A percentile compares a stretch with the other conserved stretches of the same genome.
Conservation (phyloP, 805 yeast genomes). For the Yarrowia sp. region DNA sequence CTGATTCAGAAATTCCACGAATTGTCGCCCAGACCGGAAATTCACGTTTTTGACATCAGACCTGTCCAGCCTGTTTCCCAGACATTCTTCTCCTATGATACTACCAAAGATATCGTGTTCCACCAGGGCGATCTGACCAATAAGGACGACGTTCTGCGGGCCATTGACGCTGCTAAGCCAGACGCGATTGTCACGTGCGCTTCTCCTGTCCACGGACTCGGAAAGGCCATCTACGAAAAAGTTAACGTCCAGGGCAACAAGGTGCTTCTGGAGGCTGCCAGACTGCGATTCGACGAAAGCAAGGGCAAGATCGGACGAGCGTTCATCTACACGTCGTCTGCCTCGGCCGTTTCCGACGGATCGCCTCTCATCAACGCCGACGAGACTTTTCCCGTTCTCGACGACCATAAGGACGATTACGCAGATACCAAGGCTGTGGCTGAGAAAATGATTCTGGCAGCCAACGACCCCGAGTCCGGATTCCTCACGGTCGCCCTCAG, state of each 20-base stretch:
- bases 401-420: constrained; percentile 93
- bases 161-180: constrained; percentile 65
- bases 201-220: constrained; percentile 91
- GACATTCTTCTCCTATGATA: constrained; percentile 74
- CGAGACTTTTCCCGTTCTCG: constrained; percentile 93
- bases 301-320: constrained; percentile 52
- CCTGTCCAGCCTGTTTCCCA: constrained; percentile 77
- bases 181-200: constrained; percentile 92
- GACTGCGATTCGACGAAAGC: constrained; percentile 51
- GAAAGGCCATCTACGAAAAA: constrained; percentile 80
- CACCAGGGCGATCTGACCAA: constrained; percentile 88
- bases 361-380: constrained; percentile 89
- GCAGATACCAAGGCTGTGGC: constrained; percentile 94
- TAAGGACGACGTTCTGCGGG: constrained; percentile 67
- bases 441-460: constrained; percentile 77
- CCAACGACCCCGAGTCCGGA: constrained; percentile 60
- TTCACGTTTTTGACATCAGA: constrained; percentile 90
- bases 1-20: constrained; percentile 82
- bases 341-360: constrained; percentile 98
- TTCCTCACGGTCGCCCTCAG: constrained; percentile 85
- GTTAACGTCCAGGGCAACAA: constrained; percentile 92
- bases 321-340: constrained; percentile 92
- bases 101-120: constrained; percentile 58
- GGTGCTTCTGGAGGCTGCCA: constrained; percentile 71
- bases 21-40: constrained; percentile 67